Conservation (phyloP, 2,329 filamentous ascomycete species). For the Akanthomyces muscarius region DNA sequence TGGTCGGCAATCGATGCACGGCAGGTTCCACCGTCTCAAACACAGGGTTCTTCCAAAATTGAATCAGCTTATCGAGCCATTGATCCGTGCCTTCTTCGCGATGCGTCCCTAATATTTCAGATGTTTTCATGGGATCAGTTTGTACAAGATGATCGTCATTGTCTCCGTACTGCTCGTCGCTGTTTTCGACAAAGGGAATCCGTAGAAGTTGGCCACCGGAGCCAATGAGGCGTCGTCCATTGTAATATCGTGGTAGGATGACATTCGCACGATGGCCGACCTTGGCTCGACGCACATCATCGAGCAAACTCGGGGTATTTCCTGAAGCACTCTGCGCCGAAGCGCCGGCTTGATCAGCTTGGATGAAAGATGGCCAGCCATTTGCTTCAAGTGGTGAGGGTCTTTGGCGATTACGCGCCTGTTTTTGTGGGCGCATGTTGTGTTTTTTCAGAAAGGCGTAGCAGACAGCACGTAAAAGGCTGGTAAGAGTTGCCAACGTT, state of each 20-base stretch:
- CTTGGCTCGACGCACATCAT: slow-evolving; percentile 37
- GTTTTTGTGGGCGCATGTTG: slow-evolving; percentile 56
- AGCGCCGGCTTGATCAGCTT: background rate
- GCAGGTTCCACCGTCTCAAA: slow-evolving; percentile 52
- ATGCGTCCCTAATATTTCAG: slow-evolving; percentile 1
- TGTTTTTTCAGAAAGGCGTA: slow-evolving; percentile 72
- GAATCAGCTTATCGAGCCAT: slow-evolving; percentile 60
- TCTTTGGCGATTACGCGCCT: slow-evolving; percentile 16
- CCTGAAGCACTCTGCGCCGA: background rate
- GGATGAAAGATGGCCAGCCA: background rate
- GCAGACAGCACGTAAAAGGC: slow-evolving; percentile 65
- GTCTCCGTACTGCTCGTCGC: background rate
- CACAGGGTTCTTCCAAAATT: slow-evolving; percentile 70
- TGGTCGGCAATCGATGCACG: slow-evolving; percentile 40
- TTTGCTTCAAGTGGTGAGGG: background rate
- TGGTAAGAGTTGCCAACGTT: slow-evolving; percentile 45
- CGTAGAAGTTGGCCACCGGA: slow-evolving; percentile 39
- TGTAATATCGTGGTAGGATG: background rate
- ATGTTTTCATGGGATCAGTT: background rate
- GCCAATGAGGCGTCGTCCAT: slow-evolving; percentile 32
- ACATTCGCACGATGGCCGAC: slow-evolving; percentile 21
- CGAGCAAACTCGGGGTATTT: slow-evolving; percentile 27
- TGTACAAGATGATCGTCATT: background rate
- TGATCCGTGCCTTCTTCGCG: slow-evolving; percentile 23
- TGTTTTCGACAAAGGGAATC: slow-evolving; percentile 40